phyloP scores from a whole-genome alignment of 148 eudicot species.

The Cornus suecica region DNA sequence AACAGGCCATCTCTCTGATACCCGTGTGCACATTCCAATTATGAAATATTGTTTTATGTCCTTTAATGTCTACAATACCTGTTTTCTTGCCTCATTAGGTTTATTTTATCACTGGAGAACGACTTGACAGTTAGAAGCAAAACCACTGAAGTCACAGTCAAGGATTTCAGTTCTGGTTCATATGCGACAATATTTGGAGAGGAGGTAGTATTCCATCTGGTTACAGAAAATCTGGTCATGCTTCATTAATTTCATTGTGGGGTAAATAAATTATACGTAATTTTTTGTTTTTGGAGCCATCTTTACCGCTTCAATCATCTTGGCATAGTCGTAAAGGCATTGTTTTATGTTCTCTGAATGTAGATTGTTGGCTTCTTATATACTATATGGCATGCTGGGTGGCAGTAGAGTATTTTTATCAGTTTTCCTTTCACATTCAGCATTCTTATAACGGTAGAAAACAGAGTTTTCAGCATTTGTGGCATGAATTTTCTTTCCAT shows the following conservation, averaged over 20 bases:
- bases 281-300: too few relatives aligned
- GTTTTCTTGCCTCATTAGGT: constrained; percentile 34
- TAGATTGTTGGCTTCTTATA: neutral
- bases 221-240: neutral
- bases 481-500: neutral
- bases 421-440: neutral
- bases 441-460: neutral
- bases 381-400: neutral
- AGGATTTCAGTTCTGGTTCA: constrained; percentile 89
- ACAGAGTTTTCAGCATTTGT: neutral
- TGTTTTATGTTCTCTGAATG: too few relatives aligned
- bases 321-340: too few relatives aligned
- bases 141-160: constrained; percentile 62
- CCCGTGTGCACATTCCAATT: neutral
- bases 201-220: constrained; percentile 52
- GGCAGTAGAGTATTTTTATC: neutral
- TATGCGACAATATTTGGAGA: constrained; percentile 76
- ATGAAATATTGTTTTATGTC: neutral
- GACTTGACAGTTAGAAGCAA: constrained; percentile 81
- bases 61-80: neutral
- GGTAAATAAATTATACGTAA: neutral
- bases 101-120: constrained; percentile 72
- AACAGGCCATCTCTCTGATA: neutral
- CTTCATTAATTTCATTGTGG: neutral
- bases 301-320: too few relatives aligned